A percentile compares a stretch with the other conserved stretches of the same genome.
These are phyloP conservation scores for Xylaria cubensis DNA, from an alignment of 495 filamentous ascomycete species.

Conservation along the genomic window DNA sequence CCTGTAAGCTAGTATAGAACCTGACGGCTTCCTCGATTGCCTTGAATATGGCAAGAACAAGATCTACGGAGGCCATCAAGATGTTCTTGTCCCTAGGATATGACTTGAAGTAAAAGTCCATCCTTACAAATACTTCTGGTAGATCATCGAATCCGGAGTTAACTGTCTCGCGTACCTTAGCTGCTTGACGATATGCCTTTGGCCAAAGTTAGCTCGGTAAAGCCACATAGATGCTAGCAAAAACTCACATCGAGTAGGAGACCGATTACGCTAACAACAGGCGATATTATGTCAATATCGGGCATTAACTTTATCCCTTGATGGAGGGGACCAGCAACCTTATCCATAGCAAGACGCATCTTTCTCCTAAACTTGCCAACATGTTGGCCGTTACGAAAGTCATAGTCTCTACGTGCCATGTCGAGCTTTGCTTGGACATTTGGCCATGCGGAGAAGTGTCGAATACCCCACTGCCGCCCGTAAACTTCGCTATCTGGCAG, in stretches of 20 bases:
- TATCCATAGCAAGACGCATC: not conserved
- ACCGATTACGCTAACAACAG: not conserved
- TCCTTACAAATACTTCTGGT: not conserved
- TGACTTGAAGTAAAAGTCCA: not conserved
- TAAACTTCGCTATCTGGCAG: not conserved
- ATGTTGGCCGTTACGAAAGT: not conserved
- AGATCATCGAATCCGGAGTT: slow-evolving; percentile 1
- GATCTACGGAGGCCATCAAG: not conserved
- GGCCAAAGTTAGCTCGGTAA: not conserved
- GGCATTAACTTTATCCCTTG: not conserved
- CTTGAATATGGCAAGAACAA: not conserved
- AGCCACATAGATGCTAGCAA: not conserved
- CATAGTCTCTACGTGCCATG: not conserved
- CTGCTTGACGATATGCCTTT: slow-evolving; percentile 1
- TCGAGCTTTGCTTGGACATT: not conserved
- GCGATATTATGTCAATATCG: not conserved
- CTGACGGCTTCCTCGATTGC: not conserved
- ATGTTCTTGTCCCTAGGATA: not conserved
- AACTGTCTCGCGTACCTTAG: not conserved
- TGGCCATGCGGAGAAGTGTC: not conserved
- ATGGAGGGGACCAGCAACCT: not conserved
- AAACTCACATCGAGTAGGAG: not conserved
- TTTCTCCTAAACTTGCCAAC: not conserved
- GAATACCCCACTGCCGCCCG: not conserved
- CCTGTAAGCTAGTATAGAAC: not conserved